Evolutionary conservation across 2,329 filamentous ascomycete species (phyloP), one percentile per base, ranked within the genome.

Genomic region (Diaporthe vexans): DNA sequence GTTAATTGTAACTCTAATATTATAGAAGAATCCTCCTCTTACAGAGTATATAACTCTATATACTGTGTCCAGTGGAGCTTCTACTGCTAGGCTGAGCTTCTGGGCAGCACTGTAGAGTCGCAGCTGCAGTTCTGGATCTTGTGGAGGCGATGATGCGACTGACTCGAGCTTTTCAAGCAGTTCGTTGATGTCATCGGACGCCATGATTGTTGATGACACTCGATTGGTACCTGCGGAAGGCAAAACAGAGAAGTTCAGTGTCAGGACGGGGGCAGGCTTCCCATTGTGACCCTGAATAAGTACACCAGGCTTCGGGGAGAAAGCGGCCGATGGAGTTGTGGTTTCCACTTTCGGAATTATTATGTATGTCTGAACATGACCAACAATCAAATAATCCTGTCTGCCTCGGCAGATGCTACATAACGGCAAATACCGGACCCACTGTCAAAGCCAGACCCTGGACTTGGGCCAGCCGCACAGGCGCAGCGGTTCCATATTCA

Each of bases 21-120:
- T 5, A 17, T 15, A 6, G 37, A 4, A 10, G 8, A 9, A 26
- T 17, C 1, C 8, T 1, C 19, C 3, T 52, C 69, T 37, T 48
- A 71, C 69, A 17, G 69, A 71, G 46, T 71, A 61, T 1, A 71
- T 71, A 10, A 71, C 69, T 29, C 69, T 59, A 37, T 71, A 61
- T 0, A 71, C 56, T 29, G 69, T 71, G 19, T 71, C 69, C 46
- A 71, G 11, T 9, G 69, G 69, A 10, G 56, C 40, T 21, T 71
- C 69, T 21, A 71, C 69, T 5, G 69, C 69, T 21, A 51, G 10
- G 4, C 7, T 63, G 1, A 71, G 40, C 56, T 40, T 71, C 33
- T 61, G 54, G 5, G 69, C 56, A 1, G 69, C 69, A 52, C 52
- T 15, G 19, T 71, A 71, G 2, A 71, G 56, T 13, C 69, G 69